phyloP scores from a whole-genome alignment of 305 asterid species.

The Rubia peregrina region DNA sequence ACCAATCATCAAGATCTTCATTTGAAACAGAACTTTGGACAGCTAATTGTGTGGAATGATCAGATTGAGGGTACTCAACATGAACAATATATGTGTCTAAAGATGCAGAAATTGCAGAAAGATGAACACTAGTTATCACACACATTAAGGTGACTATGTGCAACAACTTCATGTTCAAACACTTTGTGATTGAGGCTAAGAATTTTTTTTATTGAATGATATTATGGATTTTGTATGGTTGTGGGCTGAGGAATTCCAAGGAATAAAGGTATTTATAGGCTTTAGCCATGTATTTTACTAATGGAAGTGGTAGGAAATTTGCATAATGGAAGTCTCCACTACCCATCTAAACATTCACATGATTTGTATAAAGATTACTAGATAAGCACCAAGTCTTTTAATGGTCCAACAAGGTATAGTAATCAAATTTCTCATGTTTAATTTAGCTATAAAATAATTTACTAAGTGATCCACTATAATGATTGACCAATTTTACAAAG shows the following conservation, averaged over 20 bases:
- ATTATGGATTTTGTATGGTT: background rate
- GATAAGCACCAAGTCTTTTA: background rate
- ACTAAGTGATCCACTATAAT: background rate
- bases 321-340: background rate
- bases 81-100: constrained; percentile 20
- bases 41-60: background rate
- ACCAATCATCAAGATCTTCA: constrained; percentile 12
- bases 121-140: constrained; percentile 4
- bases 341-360: background rate
- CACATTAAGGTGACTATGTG: constrained; percentile 2
- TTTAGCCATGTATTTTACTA: background rate
- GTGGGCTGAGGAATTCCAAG: background rate
- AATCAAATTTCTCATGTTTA: background rate
- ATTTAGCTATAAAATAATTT: background rate
- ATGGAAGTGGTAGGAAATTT: constrained; percentile 6
- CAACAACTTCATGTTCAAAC: constrained; percentile 14
- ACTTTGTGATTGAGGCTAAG: background rate
- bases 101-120: background rate
- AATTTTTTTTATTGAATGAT: no score
- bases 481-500: background rate
- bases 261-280: background rate
- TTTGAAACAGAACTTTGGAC: background rate
- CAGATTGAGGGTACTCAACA: constrained; percentile 20
- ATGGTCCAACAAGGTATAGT: background rate
- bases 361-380: background rate